A percentile compares a stretch with the other conserved stretches of the same genome.
Conservation (phyloP, 129 eudicot genomes). For the Artemisia tridentata region DNA sequence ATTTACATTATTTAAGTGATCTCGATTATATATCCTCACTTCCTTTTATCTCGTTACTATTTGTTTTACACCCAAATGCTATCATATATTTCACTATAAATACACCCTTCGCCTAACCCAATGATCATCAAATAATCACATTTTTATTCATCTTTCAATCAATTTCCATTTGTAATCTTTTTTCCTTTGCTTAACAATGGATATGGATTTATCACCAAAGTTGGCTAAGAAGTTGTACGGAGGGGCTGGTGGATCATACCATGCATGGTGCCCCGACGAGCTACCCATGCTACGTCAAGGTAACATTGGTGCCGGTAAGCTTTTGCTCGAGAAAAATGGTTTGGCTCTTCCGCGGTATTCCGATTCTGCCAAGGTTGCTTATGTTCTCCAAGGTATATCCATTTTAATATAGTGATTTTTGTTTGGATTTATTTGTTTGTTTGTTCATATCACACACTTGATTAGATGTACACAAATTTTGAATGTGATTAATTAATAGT, state of each 20-base stretch:
- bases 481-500: slow-evolving; percentile 16
- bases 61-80: too few species aligned
- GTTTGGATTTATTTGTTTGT: too few species aligned
- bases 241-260: slow-evolving; percentile 61
- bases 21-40: too few species aligned
- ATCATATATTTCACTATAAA: slow-evolving; percentile 24
- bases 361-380: slow-evolving; percentile 68
- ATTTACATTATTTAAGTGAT: too few species aligned
- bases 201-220: slow-evolving; percentile 63
- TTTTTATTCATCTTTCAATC: background rate
- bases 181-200: slow-evolving; percentile 32
- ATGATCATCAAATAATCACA: slow-evolving; percentile 6
- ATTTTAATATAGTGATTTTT: too few species aligned
- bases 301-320: slow-evolving; percentile 65
- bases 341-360: slow-evolving; percentile 61
- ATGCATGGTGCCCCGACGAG: slow-evolving; percentile 73
- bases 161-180: background rate
- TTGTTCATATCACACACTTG: background rate
- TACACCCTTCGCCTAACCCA: slow-evolving; percentile 6
- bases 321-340: slow-evolving; percentile 52
- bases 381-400: slow-evolving; percentile 63
- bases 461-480: background rate
- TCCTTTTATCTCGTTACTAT: too few species aligned
- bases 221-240: slow-evolving; percentile 53
- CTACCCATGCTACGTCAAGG: slow-evolving; percentile 62